Base-by-base conservation (phyloP, 768 basidiomycete genomes). In the Kwoniella bestiolae region DNA sequence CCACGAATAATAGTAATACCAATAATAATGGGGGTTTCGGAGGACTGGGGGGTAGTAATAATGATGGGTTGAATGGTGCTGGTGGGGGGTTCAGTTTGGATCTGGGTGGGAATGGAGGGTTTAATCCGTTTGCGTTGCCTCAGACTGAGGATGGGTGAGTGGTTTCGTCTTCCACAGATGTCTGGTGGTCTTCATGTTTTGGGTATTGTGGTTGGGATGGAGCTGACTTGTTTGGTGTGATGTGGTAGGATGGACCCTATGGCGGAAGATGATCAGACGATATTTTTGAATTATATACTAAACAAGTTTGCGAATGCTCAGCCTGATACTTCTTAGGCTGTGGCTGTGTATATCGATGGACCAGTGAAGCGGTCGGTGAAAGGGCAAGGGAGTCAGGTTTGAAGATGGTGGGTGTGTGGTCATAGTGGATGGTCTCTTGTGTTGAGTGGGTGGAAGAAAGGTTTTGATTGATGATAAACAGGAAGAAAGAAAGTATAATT, bases 51-150 rank as follows among this genome's bases (percentile, higher is more conserved):
- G 18, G 18, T 5, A 41, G 34, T 25, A 16, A 38, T 38, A 44
- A 38, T 9, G 56, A 56, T 44, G 60, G 60, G 6, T 31, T 61
- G 11, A 35, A 50, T 41, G 49, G 49, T 38, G 51, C 45, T 47
- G n/a, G 29, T 45, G 62, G 62, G 3, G 35, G 45, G 18, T 41
- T 41, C 38, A 41, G 38, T 41, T 18, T 41, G 12, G 38, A 41
- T 41, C 18, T 41, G 14, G 59, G 45, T 11, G 46, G 46, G 16
- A 31, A 31, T 12, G 59, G 46, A 23, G 56, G 58, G 4, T 80
- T 80, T 70, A 81, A 81, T 59, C 80, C 80, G 3, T 81, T 81
- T 59, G 78, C 78, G 4, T 52, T 81, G 35, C 70, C 78, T 5
- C 80, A 81, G 45, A 74, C 71, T 35, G 72, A 74, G 41, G 70